Conservation (phyloP, 768 basidiomycete genomes). For the Pulveroboletus ravenelii region DNA sequence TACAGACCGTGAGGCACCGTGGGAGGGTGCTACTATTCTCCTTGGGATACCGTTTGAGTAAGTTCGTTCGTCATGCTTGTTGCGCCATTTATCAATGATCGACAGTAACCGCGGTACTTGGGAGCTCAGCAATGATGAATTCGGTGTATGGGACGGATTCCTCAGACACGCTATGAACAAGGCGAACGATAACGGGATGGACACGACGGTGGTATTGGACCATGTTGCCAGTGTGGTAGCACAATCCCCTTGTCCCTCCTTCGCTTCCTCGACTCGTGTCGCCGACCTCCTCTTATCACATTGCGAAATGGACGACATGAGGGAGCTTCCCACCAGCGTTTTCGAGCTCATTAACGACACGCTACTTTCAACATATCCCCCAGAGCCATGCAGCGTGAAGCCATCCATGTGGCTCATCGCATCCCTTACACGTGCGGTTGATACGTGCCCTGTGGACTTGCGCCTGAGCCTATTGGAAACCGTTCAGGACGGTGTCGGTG, state of each 20-base stretch:
- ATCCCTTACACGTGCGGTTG: conserved; percentile 50
- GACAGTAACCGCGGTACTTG: conserved; percentile 42
- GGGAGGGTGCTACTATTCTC: conserved; percentile 50
- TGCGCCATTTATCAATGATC: conserved; percentile 4
- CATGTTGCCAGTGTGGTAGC: conserved; percentile 47
- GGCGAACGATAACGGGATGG: conserved; percentile 58
- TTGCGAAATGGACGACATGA: conserved; percentile 45
- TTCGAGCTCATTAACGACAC: conserved; percentile 59
- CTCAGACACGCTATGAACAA: conserved; percentile 48
- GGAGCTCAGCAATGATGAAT: conserved; percentile 52
- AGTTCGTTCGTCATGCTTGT: conserved; percentile 24
- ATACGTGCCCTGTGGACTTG: conserved; percentile 49
- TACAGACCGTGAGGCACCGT: conserved; percentile 39
- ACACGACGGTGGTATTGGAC: conserved; percentile 50
- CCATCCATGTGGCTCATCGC: conserved; percentile 60
- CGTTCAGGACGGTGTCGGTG: conserved; percentile 49
- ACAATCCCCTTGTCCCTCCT: conserved; percentile 36
- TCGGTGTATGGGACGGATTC: conserved; percentile 55
- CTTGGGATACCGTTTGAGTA: conserved; percentile 63
- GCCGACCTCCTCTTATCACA: conserved; percentile 59
- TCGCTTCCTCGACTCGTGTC: conserved; percentile 45
- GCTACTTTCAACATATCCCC: conserved; percentile 61
- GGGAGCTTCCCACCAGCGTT: conserved; percentile 49
- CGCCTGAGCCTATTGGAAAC: conserved; percentile 41
- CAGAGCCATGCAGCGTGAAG: conserved; percentile 48